A percentile compares a stretch with the other conserved stretches of the same genome.
phyloP scores from a whole-genome alignment of 2,329 filamentous ascomycete species.

The Chaetothyriales sp. region DNA sequence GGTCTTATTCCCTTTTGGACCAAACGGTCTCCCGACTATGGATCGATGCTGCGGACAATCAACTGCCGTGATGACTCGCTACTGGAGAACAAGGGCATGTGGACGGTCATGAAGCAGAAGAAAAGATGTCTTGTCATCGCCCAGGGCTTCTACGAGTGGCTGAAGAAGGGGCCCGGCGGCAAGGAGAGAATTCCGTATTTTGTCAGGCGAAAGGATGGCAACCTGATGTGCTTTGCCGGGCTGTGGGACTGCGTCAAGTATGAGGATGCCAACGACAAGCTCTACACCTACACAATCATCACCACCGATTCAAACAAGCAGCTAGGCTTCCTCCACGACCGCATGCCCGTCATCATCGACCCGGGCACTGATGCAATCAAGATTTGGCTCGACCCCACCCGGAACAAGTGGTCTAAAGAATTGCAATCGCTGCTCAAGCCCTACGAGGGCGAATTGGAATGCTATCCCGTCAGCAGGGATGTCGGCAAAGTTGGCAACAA shows the following conservation, averaged over 20 bases:
- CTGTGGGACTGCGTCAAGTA: slow-evolving; percentile 81
- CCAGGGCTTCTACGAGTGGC: slow-evolving; percentile 94
- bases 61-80: slow-evolving; percentile 90
- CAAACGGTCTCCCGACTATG: slow-evolving; percentile 66
- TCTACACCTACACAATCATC: slow-evolving; percentile 86
- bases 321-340: slow-evolving; percentile 74
- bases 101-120: slow-evolving; percentile 76
- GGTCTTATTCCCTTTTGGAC: slow-evolving; percentile 90
- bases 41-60: slow-evolving; percentile 70
- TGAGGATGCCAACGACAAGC: slow-evolving; percentile 53
- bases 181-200: slow-evolving; percentile 79
- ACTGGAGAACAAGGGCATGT: slow-evolving; percentile 64
- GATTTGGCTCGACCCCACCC: slow-evolving; percentile 64
- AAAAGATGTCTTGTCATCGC: slow-evolving; percentile 81
- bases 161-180: slow-evolving; percentile 56
- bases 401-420: slow-evolving; percentile 60
- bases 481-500: slow-evolving; percentile 93
- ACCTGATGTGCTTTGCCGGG: slow-evolving; percentile 78
- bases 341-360: slow-evolving; percentile 89
- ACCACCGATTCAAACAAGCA: slow-evolving; percentile 77
- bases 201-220: slow-evolving; percentile 65
- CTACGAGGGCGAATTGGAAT: slow-evolving; percentile 63
- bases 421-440: slow-evolving; percentile 69
- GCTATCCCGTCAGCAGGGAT: slow-evolving; percentile 74
- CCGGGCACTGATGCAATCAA: slow-evolving; percentile 56